Conservation (phyloP, 345 rosid genomes). For the Hibiscus tridactylites region DNA sequence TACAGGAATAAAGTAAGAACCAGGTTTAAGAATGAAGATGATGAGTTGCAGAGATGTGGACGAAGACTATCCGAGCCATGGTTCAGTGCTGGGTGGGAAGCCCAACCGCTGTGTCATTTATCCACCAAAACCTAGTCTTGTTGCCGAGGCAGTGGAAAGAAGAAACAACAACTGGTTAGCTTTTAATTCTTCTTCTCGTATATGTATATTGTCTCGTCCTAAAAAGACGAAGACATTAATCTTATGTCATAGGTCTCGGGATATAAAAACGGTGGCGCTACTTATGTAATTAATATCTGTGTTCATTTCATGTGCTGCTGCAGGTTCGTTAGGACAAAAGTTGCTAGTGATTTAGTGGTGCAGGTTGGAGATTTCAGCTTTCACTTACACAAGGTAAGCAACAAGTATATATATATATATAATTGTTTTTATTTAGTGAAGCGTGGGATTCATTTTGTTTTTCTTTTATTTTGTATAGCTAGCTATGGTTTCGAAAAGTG, state of each 20-base stretch:
- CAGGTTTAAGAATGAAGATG: background rate
- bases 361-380: conserved; percentile 42
- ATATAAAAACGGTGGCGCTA: too few relatives aligned
- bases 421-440: background rate
- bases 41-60: background rate
- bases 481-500: conserved; percentile 50
- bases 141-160: conserved; percentile 33
- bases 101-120: conserved; percentile 28
- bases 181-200: background rate
- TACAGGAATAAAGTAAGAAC: background rate
- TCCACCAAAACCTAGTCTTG: conserved; percentile 19
- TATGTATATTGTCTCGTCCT: background rate
- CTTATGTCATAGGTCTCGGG: too few relatives aligned
- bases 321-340: conserved; percentile 38
- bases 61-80: background rate
- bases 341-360: conserved; percentile 36
- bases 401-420: background rate
- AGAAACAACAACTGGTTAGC: conserved; percentile 33
- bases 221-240: too few relatives aligned
- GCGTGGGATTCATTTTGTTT: background rate
- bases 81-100: background rate
- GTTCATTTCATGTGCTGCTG: conserved; percentile 1
- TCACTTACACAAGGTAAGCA: conserved; percentile 46
- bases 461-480: conserved; percentile 19
- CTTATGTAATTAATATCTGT: background rate